Evolutionary conservation across 176 grass and related monocot species (phyloP).

Genomic region (Cocos nucifera): DNA sequence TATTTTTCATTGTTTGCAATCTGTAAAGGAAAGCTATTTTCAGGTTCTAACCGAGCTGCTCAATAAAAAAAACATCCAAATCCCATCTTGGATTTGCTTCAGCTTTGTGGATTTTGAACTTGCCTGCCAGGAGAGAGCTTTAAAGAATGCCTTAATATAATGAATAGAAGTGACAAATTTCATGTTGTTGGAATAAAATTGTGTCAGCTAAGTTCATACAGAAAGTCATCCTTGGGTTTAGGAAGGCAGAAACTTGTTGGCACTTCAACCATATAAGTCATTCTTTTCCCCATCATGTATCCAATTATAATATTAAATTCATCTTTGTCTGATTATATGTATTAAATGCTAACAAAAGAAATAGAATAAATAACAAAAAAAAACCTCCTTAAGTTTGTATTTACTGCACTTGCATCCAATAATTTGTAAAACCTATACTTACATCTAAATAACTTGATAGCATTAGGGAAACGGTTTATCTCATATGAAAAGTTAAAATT

Average conservation of each 20-base stretch:
- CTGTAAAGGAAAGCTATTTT: background rate
- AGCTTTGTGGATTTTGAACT: constrained; percentile 55
- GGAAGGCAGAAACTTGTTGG: constrained; percentile 27
- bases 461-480: too few relatives aligned
- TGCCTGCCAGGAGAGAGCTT: constrained; percentile 63
- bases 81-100: constrained; percentile 82
- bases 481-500: too few relatives aligned
- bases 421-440: too few relatives aligned
- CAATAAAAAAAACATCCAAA: constrained; percentile 33
- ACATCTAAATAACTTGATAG: too few relatives aligned
- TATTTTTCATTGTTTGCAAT: background rate
- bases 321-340: too few relatives aligned
- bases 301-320: too few relatives aligned
- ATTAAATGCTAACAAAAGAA: too few relatives aligned
- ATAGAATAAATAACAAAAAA: too few relatives aligned
- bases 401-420: too few relatives aligned
- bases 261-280: background rate
- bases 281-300: background rate
- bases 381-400: too few relatives aligned
- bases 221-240: constrained; percentile 46
- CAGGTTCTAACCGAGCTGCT: constrained; percentile 59
- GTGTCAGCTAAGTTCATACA: constrained; percentile 60
- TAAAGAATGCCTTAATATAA: constrained; percentile 37
- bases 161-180: constrained; percentile 50
- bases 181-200: constrained; percentile 61